Base-by-base conservation (phyloP, 2,329 filamentous ascomycete species). In the Cryphonectria japonica region DNA sequence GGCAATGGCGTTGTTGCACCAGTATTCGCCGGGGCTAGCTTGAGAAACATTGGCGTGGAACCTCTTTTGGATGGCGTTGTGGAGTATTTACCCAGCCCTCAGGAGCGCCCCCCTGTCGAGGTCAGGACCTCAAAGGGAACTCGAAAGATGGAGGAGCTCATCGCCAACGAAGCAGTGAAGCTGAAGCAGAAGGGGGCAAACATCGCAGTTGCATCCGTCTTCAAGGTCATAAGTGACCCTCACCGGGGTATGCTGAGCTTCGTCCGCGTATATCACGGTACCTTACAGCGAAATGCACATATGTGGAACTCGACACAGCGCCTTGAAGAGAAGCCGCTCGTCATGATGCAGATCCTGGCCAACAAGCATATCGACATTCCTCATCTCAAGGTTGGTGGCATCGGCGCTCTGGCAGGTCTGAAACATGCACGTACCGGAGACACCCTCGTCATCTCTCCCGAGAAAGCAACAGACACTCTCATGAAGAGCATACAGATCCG, bases 381-480 rank as follows among this genome's bases (percentile, higher is more conserved):
- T 29, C 88, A 91, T 39, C 92, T 99, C 52, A 85, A 89, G 3
- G 89, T 93, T 0, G 96, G 96, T 0, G 95, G 98, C 78, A 99
- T 99, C 72, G 96, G 96, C 43, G 96, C 97, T 4, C 91, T 99
- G 66, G 91, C 93, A 19, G 96, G 95, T 0, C 87, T 98, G 26
- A 98, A 97, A 79, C 88, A 92, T 76, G 92, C 95, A n/a, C 88
- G 96, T 52, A 99, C 96, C 0, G 96, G 96, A 1, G 96, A 99
- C 78, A 99, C 96, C 0, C 82, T 99, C 22, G 88, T 98, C 46
- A 89, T 92, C 1, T 94, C 93, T 75, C 85, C 88, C 34, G 82
- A 82, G 78, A 87, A 87, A 8, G 87, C 88, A 0, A 90, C 93
- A 1, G 89, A 92, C 26, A 87, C 90, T 22, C 87, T 89, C 0